A percentile compares a stretch with the other conserved stretches of the same genome.
These are phyloP conservation scores for Pachysolen tannophilus DNA, from an alignment of 805 yeast species.

Conservation along the genomic window DNA sequence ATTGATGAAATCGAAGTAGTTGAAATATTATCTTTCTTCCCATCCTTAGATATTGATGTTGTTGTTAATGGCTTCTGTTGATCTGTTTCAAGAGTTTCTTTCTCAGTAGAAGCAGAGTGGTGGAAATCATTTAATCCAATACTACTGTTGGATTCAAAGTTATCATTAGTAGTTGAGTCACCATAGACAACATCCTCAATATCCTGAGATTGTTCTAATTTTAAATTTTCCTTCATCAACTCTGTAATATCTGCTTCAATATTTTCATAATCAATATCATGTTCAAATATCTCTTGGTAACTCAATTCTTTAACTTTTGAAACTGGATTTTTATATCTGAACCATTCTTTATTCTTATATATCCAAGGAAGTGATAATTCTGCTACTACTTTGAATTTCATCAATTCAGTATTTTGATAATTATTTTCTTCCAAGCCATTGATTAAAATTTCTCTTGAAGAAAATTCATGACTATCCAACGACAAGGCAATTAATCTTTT, in stretches of 20 bases:
- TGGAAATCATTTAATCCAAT: background rate
- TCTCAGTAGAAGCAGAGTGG: too few relatives aligned
- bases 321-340: conserved; percentile 1
- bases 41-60: background rate
- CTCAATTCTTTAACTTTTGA: background rate
- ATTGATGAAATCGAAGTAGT: background rate
- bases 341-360: conserved; percentile 7
- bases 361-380: conserved; percentile 1
- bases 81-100: background rate
- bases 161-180: background rate
- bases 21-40: background rate
- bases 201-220: conserved; percentile 2
- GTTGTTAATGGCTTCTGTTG: too few relatives aligned
- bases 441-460: background rate
- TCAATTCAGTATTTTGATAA: background rate
- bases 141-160: background rate
- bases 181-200: background rate
- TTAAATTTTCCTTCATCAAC: conserved; percentile 6
- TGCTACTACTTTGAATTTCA: background rate
- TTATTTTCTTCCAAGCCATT: background rate
- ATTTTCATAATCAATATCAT: conserved; percentile 5
- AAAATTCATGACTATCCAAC: background rate
- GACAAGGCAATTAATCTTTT: background rate
- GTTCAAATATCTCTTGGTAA: conserved; percentile 5
- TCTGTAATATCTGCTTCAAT: conserved; percentile 4